Evolutionary conservation across 495 filamentous ascomycete genomes (phyloP).

Genomic region (Neurospora tetraspora): DNA sequence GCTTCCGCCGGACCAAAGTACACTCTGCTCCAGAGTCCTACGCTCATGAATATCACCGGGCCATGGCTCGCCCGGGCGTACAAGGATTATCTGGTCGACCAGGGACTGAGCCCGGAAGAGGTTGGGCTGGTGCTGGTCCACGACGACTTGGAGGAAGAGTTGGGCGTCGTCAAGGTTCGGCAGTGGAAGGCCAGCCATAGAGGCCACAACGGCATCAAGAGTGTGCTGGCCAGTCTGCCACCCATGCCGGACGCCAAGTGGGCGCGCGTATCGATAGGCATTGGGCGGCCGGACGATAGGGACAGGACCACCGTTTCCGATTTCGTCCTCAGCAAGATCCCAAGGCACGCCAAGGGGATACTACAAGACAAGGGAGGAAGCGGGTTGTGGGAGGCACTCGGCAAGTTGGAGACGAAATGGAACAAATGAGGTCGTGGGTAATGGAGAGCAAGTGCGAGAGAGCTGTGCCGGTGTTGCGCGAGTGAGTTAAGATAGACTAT

Average conservation of each 20-base stretch:
- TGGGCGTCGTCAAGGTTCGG: slow-evolving; percentile 53
- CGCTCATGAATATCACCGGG: slow-evolving; percentile 68
- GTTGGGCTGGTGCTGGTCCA: slow-evolving; percentile 61
- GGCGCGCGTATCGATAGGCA: slow-evolving; percentile 54
- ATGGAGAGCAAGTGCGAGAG: background rate
- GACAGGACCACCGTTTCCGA: slow-evolving; percentile 47
- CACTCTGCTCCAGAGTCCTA: slow-evolving; percentile 57
- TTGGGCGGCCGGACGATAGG: slow-evolving; percentile 55
- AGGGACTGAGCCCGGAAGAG: slow-evolving; percentile 22
- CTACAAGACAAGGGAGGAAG: slow-evolving; percentile 41
- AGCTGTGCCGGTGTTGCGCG: background rate
- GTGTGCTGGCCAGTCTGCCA: slow-evolving; percentile 42
- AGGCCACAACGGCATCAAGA: slow-evolving; percentile 77
- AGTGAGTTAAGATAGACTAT: background rate
- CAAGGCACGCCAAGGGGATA: slow-evolving; percentile 30
- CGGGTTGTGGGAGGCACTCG: slow-evolving; percentile 41
- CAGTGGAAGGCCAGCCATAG: slow-evolving; percentile 49
- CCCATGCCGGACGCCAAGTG: slow-evolving; percentile 19
- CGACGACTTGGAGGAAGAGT: slow-evolving; percentile 66
- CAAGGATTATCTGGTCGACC: slow-evolving; percentile 26
- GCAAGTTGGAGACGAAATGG: slow-evolving; percentile 34
- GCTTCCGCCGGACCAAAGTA: slow-evolving; percentile 39
- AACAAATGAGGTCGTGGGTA: slow-evolving; percentile 1
- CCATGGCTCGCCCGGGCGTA: slow-evolving; percentile 38
- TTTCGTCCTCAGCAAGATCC: slow-evolving; percentile 62